Base-by-base conservation (phyloP, 345 rosid genomes). In the Moricandia arvensis region DNA sequence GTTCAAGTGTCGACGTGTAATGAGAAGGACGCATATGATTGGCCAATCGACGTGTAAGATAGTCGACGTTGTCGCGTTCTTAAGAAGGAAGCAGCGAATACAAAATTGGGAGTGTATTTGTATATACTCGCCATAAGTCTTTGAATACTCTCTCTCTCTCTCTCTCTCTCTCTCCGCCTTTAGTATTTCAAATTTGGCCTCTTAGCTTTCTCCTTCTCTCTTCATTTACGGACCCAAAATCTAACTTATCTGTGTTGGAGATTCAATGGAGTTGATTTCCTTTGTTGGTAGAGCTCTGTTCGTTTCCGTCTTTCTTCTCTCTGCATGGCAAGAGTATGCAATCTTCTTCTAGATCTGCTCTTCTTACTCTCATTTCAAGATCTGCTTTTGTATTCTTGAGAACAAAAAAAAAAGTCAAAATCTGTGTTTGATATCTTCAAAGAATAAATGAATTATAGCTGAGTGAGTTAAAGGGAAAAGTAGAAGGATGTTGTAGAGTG, bases 291-390 rank as follows among this genome's bases (percentile, higher is more conserved):
- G 92, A 80, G 88, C 86, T 41, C 83, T 90, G 54, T 88, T 90
- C 75, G 92, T 85, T 13, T 86, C 95, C 35, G 78, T 90, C 54
- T 90, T 90, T 69, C 80, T 90, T 74, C 87, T 90, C 66, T 85
- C 92, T 27, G 96, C 96, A 63, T 90, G 84, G 87, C 88, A 90
- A 73, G 87, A 85, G 96, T 88, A 86, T 84, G 76, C 61, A 31
- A 66, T 4, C 41, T 8, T 43, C 59, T 59, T 45, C 49, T 33
- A 75, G 83, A 83, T 85, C 82, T 82, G 66, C 69, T 38, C 27
- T 65, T 68, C 12, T 31, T 47, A 47, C 53, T 47, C 53, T 47
- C 53, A n/a, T 15, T n/a, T 47, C 53, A 47, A 43, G 59, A 66
- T 74, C 79, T 75, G 68, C 13, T 45, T 6, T 17, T 68, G 21